Percentiles rank a stretch among this genome's conserved stretches.
Evolutionary conservation across 352 stramenopile genomes (phyloP).

Genomic region (Phytophthora kernoviae): DNA sequence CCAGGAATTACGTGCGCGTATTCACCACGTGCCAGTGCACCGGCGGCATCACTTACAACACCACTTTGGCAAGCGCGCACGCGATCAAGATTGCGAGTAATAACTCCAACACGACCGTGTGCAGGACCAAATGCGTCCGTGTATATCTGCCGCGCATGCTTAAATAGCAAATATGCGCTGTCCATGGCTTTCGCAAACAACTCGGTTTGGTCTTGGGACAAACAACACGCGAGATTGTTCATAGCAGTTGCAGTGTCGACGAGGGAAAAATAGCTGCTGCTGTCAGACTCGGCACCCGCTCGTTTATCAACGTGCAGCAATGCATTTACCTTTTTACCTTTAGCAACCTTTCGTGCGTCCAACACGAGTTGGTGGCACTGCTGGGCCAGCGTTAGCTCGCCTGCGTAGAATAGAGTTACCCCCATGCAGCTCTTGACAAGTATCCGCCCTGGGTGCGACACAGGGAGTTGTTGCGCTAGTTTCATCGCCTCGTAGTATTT

Average conservation of each 20-base stretch:
- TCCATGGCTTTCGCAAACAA: constrained; percentile 37
- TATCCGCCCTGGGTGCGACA: constrained; percentile 36
- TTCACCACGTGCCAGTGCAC: constrained; percentile 52
- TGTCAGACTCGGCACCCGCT: constrained; percentile 9
- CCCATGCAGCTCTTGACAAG: constrained; percentile 59
- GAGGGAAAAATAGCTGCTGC: constrained; percentile 9
- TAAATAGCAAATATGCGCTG: constrained; percentile 64
- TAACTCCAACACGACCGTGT: constrained; percentile 49
- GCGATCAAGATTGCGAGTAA: constrained; percentile 55
- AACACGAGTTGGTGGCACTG: constrained; percentile 65
- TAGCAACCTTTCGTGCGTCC: constrained; percentile 35
- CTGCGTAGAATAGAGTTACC: constrained; percentile 60
- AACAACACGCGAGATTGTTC: constrained; percentile 78
- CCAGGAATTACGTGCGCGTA: constrained; percentile 69
- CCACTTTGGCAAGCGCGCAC: constrained; percentile 43
- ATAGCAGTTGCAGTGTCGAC: constrained; percentile 72
- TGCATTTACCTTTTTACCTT: constrained; percentile 14
- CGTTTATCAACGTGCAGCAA: constrained; percentile 4
- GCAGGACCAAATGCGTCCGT: constrained; percentile 42
- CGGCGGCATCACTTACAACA: constrained; percentile 48
- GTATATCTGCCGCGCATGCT: constrained; percentile 55
- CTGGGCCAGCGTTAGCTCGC: constrained; percentile 51
- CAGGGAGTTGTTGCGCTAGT: constrained; percentile 36
- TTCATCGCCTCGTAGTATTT: constrained; percentile 64
- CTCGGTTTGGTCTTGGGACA: constrained; percentile 56